A percentile compares a stretch with the other conserved stretches of the same genome.
phyloP scores from a whole-genome alignment of 768 basidiomycete genomes.

The Chlorophyllum brunneum region DNA sequence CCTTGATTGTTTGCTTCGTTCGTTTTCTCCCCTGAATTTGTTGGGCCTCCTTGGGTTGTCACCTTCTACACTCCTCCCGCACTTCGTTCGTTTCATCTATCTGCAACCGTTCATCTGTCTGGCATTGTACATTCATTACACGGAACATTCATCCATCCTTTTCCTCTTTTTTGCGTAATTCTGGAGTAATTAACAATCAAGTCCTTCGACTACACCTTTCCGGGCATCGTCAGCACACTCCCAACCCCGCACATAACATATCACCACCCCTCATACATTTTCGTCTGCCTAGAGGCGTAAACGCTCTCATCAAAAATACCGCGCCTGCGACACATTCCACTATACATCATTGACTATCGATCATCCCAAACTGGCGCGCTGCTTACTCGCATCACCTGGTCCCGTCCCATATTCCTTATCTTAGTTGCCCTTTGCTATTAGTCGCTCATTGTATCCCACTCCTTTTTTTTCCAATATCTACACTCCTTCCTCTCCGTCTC shows the following conservation, averaged over 20 bases:
- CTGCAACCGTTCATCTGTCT: not conserved
- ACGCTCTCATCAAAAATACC: not conserved
- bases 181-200: constrained; percentile 8
- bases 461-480: not conserved
- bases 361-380: not conserved
- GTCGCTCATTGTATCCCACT: constrained; percentile 6
- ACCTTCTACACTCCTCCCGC: not conserved
- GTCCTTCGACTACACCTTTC: not conserved
- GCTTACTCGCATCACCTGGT: not conserved
- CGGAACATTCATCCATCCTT: constrained; percentile 4
- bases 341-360: constrained; percentile 2
- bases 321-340: not conserved
- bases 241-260: not conserved
- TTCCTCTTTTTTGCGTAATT: constrained; percentile 4
- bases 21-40: constrained; percentile 10
- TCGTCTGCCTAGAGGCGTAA: not conserved
- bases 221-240: constrained; percentile 2
- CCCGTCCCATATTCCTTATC: not conserved
- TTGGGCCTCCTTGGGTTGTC: constrained; percentile 7
- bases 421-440: constrained; percentile 1
- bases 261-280: not conserved
- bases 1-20: not conserved
- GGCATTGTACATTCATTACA: constrained; percentile 12
- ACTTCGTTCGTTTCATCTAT: constrained; percentile 3
- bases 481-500: not conserved